phyloP scores from a whole-genome alignment of 176 grass and related monocot species.

The Aegilops bicornis region DNA sequence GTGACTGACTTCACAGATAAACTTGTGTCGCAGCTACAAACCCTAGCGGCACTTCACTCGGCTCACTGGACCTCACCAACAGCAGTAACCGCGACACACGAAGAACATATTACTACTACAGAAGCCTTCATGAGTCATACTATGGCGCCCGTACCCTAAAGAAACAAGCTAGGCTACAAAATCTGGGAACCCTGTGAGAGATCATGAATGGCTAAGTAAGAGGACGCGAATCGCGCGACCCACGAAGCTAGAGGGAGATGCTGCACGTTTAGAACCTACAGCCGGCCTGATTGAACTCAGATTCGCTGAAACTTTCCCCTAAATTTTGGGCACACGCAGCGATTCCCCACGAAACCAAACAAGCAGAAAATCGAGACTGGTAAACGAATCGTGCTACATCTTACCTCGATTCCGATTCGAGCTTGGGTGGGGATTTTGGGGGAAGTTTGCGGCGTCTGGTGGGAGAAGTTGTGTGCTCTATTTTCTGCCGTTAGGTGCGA shows the following conservation, averaged over 20 bases:
- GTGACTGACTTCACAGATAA: constrained; percentile 6
- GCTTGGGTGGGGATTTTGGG: not conserved
- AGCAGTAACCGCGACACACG: not conserved
- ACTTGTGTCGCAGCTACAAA: not conserved
- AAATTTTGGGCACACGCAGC: not conserved
- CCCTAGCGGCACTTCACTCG: not conserved
- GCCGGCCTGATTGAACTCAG: not conserved
- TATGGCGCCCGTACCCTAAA: constrained; percentile 1
- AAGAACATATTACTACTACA: not conserved
- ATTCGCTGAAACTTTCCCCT: not conserved
- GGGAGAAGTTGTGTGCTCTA: not conserved
- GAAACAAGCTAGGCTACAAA: not conserved
- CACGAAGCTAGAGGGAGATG: not conserved
- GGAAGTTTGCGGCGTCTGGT: not conserved
- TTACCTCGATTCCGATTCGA: constrained; percentile 36
- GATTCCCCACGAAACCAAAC: not conserved
- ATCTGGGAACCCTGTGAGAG: not conserved
- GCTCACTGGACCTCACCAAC: not conserved
- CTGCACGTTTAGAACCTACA: not conserved
- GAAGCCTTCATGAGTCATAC: not conserved
- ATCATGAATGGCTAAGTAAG: not conserved
- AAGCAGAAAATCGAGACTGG: not conserved
- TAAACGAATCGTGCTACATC: not conserved
- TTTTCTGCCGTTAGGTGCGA: constrained; percentile 3
- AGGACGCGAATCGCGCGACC: not conserved